Evolutionary conservation across 2,329 filamentous ascomycete species (phyloP).

Genomic region (Fusarium staphyleae): DNA sequence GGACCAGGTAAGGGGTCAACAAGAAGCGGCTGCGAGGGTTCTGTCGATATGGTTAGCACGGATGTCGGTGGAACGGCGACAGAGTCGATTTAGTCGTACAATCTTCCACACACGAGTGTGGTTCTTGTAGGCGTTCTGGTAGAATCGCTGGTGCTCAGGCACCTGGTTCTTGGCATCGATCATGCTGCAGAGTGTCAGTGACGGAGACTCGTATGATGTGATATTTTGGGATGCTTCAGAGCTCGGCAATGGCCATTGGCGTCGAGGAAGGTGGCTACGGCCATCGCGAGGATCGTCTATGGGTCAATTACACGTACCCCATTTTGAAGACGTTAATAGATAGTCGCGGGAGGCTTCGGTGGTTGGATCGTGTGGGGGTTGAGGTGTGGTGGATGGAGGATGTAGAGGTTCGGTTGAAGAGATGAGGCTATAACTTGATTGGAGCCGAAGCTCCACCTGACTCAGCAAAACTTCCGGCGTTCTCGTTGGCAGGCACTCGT

Average conservation of each 20-base stretch:
- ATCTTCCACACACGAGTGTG: slow-evolving; percentile 79
- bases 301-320: slow-evolving; percentile 48
- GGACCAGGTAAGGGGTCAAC: slow-evolving; percentile 72
- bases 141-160: slow-evolving; percentile 75
- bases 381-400: slow-evolving; percentile 39
- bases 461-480: slow-evolving; percentile 43
- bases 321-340: slow-evolving; percentile 47
- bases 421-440: slow-evolving; percentile 52
- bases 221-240: slow-evolving; percentile 14
- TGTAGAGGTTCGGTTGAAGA: slow-evolving; percentile 44
- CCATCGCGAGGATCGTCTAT: slow-evolving; percentile 14
- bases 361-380: slow-evolving; percentile 36
- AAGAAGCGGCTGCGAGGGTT: slow-evolving; percentile 69
- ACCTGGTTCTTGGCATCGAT: slow-evolving; percentile 80
- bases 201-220: slow-evolving; percentile 41
- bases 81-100: slow-evolving; percentile 59
- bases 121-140: slow-evolving; percentile 75
- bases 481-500: slow-evolving; percentile 39
- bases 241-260: slow-evolving; percentile 37
- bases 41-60: slow-evolving; percentile 50
- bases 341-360: slow-evolving; percentile 33
- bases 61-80: slow-evolving; percentile 8
- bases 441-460: slow-evolving; percentile 43
- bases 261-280: slow-evolving; percentile 19
- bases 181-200: slow-evolving; percentile 53